Percentiles rank a stretch among this genome's conserved stretches.
These are phyloP conservation scores for Thelonectria discophora DNA, from an alignment of 2,329 filamentous ascomycete species.

Conservation along the genomic window DNA sequence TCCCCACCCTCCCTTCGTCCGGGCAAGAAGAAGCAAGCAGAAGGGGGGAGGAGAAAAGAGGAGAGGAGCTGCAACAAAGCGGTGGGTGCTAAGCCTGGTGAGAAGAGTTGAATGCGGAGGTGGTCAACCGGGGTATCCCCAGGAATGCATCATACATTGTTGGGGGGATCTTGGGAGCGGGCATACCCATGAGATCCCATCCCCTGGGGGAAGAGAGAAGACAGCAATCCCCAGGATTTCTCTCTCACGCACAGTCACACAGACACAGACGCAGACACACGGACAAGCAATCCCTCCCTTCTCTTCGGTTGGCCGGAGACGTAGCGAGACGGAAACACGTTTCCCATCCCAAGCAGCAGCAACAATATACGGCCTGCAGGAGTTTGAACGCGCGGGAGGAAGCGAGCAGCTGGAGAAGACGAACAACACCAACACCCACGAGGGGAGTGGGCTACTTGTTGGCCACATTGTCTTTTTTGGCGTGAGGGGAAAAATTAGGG, in stretches of 20 bases:
- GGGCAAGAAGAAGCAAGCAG: slow-evolving; percentile 15
- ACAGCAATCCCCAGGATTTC: slow-evolving; percentile 12
- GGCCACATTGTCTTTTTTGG: not conserved
- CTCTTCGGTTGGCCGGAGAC: slow-evolving; percentile 11
- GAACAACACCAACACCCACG: not conserved
- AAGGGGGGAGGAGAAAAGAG: not conserved
- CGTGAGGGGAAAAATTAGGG: slow-evolving; percentile 10
- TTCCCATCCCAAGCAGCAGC: not conserved
- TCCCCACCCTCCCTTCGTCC: slow-evolving; percentile 42
- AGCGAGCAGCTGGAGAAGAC: not conserved
- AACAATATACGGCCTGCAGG: not conserved
- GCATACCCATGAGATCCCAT: not conserved
- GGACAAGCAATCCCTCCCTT: too few species aligned
- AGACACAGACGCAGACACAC: too few species aligned
- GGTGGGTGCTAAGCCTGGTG: too few species aligned
- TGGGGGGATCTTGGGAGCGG: slow-evolving; percentile 14
- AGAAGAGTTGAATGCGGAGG: slow-evolving; percentile 30
- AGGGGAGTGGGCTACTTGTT: not conserved
- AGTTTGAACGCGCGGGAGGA: not conserved
- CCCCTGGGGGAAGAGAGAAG: too few species aligned
- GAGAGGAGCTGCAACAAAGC: slow-evolving; percentile 25
- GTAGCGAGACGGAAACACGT: not conserved
- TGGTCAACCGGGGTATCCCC: slow-evolving; percentile 8
- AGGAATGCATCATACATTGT: slow-evolving; percentile 13
- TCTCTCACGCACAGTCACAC: too few species aligned